A percentile compares a stretch with the other conserved stretches of the same genome.
Evolutionary conservation across 441 rosid species (phyloP).

Genomic region (Adansonia madagascariensis): DNA sequence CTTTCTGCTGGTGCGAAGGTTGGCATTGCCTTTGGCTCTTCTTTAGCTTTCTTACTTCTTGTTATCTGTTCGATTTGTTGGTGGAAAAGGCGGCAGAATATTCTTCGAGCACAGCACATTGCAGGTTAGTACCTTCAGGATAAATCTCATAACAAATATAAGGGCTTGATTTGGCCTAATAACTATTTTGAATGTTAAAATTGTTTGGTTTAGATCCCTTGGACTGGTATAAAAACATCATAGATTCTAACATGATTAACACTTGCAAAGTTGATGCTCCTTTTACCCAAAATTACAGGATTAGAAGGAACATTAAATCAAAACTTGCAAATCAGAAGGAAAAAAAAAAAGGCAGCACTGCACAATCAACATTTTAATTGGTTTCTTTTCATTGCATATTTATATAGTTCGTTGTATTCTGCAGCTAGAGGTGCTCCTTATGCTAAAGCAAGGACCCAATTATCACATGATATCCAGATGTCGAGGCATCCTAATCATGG

Average conservation of each 20-base stretch:
- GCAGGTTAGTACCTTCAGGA: constrained; percentile 55
- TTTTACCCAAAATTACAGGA: neutral
- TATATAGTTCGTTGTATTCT: constrained; percentile 10
- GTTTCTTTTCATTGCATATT: constrained; percentile 14
- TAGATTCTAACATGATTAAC: neutral
- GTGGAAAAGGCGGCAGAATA: constrained; percentile 92
- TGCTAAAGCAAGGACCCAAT: constrained; percentile 78
- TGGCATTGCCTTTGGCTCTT: constrained; percentile 72
- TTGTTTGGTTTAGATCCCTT: neutral
- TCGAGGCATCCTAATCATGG: constrained; percentile 62
- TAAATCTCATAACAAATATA: neutral
- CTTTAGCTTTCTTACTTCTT: constrained; percentile 55
- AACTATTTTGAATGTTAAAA: neutral
- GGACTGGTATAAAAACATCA: neutral
- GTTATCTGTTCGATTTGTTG: constrained; percentile 65
- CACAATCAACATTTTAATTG: constrained; percentile 2
- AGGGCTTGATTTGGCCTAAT: constrained; percentile 1
- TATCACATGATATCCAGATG: constrained; percentile 81
- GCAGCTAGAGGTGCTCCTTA: constrained; percentile 97
- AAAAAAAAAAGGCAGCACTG: neutral
- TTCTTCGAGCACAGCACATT: constrained; percentile 77
- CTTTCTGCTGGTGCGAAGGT: constrained; percentile 79
- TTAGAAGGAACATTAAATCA: neutral
- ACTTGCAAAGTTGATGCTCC: neutral
- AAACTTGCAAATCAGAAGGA: neutral